Conservation (phyloP, 768 basidiomycete species). For the Chalciporus sphaerocephalus region DNA sequence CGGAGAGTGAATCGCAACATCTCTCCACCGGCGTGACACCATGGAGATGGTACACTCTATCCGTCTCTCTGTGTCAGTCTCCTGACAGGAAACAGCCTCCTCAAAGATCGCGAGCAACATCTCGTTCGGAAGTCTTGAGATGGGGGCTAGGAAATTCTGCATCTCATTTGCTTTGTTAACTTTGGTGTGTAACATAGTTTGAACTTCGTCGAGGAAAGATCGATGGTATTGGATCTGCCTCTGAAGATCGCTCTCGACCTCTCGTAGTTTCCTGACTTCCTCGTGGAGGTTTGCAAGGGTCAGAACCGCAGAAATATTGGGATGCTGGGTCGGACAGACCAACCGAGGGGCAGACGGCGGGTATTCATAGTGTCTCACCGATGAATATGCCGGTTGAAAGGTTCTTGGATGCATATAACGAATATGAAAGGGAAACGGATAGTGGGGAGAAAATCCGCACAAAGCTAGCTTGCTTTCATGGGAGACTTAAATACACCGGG, state of each 20-base stretch:
- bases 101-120: conserved; percentile 30
- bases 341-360: not conserved
- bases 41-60: conserved; percentile 25
- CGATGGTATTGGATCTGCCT: conserved; percentile 13
- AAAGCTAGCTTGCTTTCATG: conserved; percentile 2
- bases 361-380: conserved; percentile 23
- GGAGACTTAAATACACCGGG: conserved; percentile 22
- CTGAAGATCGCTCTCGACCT: conserved; percentile 14
- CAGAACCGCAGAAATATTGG: conserved; percentile 15
- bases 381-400: conserved; percentile 8
- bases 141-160: conserved; percentile 27
- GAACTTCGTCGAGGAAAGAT: conserved; percentile 15
- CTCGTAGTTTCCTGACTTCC: conserved; percentile 17
- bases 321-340: conserved; percentile 14
- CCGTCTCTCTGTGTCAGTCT: conserved; percentile 15
- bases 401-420: conserved; percentile 17
- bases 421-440: conserved; percentile 6
- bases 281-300: conserved; percentile 16
- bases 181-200: conserved; percentile 11
- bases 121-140: conserved; percentile 30
- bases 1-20: conserved; percentile 28
- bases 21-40: conserved; percentile 33
- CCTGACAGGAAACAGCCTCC: conserved; percentile 26
- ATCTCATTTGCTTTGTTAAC: conserved; percentile 28
- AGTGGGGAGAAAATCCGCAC: conserved; percentile 15